Evolutionary conservation across 1,139 yeast species (phyloP).

Genomic region (Pichia sp.): DNA sequence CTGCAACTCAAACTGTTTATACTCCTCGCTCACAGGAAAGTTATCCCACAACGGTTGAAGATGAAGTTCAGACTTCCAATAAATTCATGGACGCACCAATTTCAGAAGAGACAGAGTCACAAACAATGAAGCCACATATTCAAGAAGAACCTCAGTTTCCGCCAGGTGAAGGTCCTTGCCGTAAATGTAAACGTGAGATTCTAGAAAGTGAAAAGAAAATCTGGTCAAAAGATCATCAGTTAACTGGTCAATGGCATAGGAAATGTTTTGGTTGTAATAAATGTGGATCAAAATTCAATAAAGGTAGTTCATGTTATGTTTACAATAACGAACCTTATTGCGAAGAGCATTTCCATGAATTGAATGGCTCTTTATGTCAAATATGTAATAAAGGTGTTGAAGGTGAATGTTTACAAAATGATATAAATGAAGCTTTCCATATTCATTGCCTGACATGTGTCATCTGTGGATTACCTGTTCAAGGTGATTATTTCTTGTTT

Average conservation of each 20-base stretch:
- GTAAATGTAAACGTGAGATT: slow-evolving; percentile 49
- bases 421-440: slow-evolving; percentile 60
- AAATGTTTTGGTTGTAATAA: slow-evolving; percentile 67
- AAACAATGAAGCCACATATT: not conserved
- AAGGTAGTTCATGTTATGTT: slow-evolving; percentile 70
- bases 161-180: slow-evolving; percentile 71
- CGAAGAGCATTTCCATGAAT: slow-evolving; percentile 67
- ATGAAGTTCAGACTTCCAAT: not conserved
- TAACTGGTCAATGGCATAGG: slow-evolving; percentile 94
- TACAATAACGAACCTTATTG: slow-evolving; percentile 76
- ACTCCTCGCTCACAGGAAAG: not conserved
- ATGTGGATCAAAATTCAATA: slow-evolving; percentile 53
- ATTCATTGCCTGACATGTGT: slow-evolving; percentile 53
- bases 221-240: slow-evolving; percentile 73
- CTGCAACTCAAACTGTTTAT: not conserved
- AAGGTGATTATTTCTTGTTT: slow-evolving; percentile 49
- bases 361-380: slow-evolving; percentile 68
- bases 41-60: not conserved
- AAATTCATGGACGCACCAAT: slow-evolving; percentile 5
- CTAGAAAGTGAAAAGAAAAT: slow-evolving; percentile 42
- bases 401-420: slow-evolving; percentile 84
- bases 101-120: slow-evolving; percentile 1
- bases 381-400: slow-evolving; percentile 73
- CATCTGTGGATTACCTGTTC: slow-evolving; percentile 41
- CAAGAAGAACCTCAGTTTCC: slow-evolving; percentile 28